phyloP scores from a whole-genome alignment of 2,329 filamentous ascomycete genomes.

The Fusarium protoensiforme region DNA sequence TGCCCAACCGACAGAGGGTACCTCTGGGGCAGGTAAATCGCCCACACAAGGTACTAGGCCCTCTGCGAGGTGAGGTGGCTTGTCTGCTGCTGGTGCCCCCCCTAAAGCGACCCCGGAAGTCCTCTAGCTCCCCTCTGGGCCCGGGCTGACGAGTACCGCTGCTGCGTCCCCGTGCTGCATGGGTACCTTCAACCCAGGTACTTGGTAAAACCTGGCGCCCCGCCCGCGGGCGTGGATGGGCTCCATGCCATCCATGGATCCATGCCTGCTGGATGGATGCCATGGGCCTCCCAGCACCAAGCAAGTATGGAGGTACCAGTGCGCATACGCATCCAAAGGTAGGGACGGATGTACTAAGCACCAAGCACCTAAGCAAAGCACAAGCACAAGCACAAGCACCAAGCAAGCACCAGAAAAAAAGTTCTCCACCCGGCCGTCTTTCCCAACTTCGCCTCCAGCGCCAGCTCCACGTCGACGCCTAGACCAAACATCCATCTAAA shows the following conservation, averaged over 20 bases:
- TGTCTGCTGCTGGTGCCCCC: slow-evolving; percentile 26
- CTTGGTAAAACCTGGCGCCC: slow-evolving; percentile 37
- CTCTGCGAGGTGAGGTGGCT: slow-evolving; percentile 28
- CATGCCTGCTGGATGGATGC: slow-evolving; percentile 18
- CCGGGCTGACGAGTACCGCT: slow-evolving; percentile 32
- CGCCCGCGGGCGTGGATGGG: slow-evolving; percentile 12
- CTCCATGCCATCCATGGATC: background rate
- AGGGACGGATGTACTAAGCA: slow-evolving; percentile 2
- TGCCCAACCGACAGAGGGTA: slow-evolving; percentile 29
- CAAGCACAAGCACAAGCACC: slow-evolving; percentile 12
- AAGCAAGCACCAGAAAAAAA: slow-evolving; percentile 15
- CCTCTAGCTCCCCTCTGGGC: slow-evolving; percentile 28
- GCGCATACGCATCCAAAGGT: background rate
- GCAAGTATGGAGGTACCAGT: background rate
- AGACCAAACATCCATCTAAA: slow-evolving; percentile 35
- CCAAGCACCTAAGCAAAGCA: slow-evolving; percentile 1
- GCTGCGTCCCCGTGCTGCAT: slow-evolving; percentile 32
- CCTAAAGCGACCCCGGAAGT: slow-evolving; percentile 20
- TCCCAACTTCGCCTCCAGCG: slow-evolving; percentile 29
- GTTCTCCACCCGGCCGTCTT: slow-evolving; percentile 32
- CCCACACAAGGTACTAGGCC: slow-evolving; percentile 28
- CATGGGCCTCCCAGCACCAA: slow-evolving; percentile 27
- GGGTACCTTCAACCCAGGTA: slow-evolving; percentile 37
- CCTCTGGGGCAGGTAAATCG: slow-evolving; percentile 26
- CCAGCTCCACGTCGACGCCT: slow-evolving; percentile 34